Base-by-base conservation (phyloP, 768 basidiomycete species). In the Tephrocybe rancida region DNA sequence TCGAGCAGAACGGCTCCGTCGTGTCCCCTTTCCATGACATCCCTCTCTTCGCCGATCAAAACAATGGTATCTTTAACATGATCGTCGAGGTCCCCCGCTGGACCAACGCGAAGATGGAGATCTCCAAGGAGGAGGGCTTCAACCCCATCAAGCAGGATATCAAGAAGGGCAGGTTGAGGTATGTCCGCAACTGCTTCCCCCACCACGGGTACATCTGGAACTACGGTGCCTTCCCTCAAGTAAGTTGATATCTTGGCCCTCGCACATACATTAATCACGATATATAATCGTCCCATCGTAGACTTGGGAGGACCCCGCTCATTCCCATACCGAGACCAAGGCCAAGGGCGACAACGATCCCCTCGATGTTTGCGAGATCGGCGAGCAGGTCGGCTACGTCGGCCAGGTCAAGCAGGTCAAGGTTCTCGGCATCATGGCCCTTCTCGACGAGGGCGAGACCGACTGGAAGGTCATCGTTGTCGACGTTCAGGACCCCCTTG, bases 181-280 rank as follows among this genome's bases (percentile, higher is more conserved):
- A 82, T 74, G 97, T 99, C 62, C 89, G 97, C 76, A 98, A 98
- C 83, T 98, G 97, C 76, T 99, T 99, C 90, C 97, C 97, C 63
- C 97, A 99, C 80, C 95, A 98, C 70, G 96, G 97, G 32, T 95
- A 98, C 82, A 95, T 99, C 80, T 99, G 97, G 97, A 99, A 99
- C 83, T 99, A 99, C 68, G 96, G 96, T 65, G 95, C 95, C 55
- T 97, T 99, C 86, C 96, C 96, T 57, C 94, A 96, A 85, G 94
- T 88, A 51, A 44, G 84, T 37, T 18, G 7, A 46, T 24, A 16
- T 46, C 4, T 6, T 46, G 14, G 37, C 6, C 29, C 48, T 32
- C n/a, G 24, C 35, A 50, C 25, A 18, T 18, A 52, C 55, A 38
- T 37, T 48, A 35, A 38, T 44, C 34, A 48, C 48, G 57, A 43